Evolutionary conservation across 1,284 basidiomycete genomes (phyloP).

Genomic region (Ustilago esculenta): DNA sequence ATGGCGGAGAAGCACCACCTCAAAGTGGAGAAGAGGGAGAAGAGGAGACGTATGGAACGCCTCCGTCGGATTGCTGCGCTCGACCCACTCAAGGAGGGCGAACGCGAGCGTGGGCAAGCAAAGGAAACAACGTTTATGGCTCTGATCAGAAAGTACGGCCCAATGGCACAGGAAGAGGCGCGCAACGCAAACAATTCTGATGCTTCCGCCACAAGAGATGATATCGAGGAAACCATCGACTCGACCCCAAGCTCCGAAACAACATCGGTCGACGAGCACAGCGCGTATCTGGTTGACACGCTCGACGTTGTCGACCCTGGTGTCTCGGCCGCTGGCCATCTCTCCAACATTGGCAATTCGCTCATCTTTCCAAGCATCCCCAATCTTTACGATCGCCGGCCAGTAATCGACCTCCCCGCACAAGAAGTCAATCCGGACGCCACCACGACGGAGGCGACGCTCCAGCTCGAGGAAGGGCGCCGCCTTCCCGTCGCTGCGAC

Average conservation of each 20-base stretch:
- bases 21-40: slow-evolving; percentile 25
- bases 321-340: slow-evolving; percentile 75
- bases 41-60: slow-evolving; percentile 18
- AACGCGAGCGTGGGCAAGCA: slow-evolving; percentile 20
- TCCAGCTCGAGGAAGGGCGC: slow-evolving; percentile 32
- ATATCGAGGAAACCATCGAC: background rate
- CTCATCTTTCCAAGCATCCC: slow-evolving; percentile 73
- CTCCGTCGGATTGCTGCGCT: slow-evolving; percentile 39
- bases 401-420: slow-evolving; percentile 72
- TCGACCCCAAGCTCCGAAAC: slow-evolving; percentile 1
- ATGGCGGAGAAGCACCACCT: slow-evolving; percentile 32
- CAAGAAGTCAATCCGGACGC: slow-evolving; percentile 24
- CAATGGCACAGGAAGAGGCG: slow-evolving; percentile 16
- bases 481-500: background rate
- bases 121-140: slow-evolving; percentile 47
- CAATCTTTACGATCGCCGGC: slow-evolving; percentile 75
- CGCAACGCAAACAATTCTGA: background rate
- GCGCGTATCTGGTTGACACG: slow-evolving; percentile 40
- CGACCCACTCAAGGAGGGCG: slow-evolving; percentile 31
- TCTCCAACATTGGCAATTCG: slow-evolving; percentile 79
- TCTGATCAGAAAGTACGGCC: slow-evolving; percentile 35
- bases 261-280: slow-evolving; percentile 30
- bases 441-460: slow-evolving; percentile 15
- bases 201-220: background rate
- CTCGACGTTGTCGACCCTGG: slow-evolving; percentile 80